Evolutionary conservation across 768 basidiomycete genomes (phyloP), one percentile per base, ranked within the genome.

Genomic region (Imleria badia): DNA sequence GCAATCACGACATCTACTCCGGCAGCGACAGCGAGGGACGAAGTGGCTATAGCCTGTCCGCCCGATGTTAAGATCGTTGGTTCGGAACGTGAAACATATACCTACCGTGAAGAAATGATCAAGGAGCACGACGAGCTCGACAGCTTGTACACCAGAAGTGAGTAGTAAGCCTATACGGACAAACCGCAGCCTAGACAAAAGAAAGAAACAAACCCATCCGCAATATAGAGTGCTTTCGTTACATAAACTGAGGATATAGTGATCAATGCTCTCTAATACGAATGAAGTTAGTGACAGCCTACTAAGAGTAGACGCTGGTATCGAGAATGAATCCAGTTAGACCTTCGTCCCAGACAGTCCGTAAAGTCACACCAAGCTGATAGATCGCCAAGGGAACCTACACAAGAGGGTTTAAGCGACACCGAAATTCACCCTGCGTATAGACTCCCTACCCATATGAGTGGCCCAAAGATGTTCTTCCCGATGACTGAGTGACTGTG

Each of bases 381-480:
- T 23, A 46, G 2, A 43, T 6, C 6, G 48, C 52, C 26, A 50
- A n/a, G 4, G 50, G 40, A 30, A 41, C 30, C 60, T 61, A 38
- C 12, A 30, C 23, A 26, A 26, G 5, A 30, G 12, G 13, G 2
- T n/a, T 50, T 20, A 31, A 26, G 12, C 6, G 20, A 41, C 15
- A 50, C 11, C 14, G 13, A n/a, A 23, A 22, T n/a, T 15, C 5
- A 1, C 12, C 11, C 15, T 15, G 7, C 9, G 12, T 20, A 31
- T 14, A 39, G 26, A 40, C 2, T 14, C 12, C 60, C 10, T 49
- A 64, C 62, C 54, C 52, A 63, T 42, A 60, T n/a, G 1, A 56
- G 1, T 12, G 58, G 62, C 2, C 1, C 36, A 5, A 54, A 2
- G 5, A 60, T 35, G 6, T 49, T 54, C 43, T 34, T 60, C 12